These are phyloP conservation scores for Dittrichia graveolens DNA, from an alignment of 129 eudicot genomes.

Conservation along the genomic window DNA sequence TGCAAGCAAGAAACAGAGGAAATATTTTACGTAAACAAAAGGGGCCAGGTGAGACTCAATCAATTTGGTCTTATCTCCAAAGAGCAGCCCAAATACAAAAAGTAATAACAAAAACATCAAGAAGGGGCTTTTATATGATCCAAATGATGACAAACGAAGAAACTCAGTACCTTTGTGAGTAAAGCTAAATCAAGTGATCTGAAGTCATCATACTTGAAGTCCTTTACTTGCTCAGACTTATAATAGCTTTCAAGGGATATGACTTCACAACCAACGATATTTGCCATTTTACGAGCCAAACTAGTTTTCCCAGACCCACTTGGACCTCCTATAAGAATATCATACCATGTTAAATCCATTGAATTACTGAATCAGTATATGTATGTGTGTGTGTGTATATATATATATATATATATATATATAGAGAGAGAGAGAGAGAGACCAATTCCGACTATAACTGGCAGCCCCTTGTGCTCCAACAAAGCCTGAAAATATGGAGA, in stretches of 20 bases:
- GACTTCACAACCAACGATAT: slow-evolving; percentile 98
- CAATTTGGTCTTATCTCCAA: no score
- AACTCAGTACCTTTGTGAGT: slow-evolving; percentile 70
- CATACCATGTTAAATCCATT: background rate
- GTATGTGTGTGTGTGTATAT: background rate
- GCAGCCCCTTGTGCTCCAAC: slow-evolving; percentile 89
- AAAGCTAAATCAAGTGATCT: slow-evolving; percentile 87
- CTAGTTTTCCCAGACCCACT: slow-evolving; percentile 99
- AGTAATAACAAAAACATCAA: no score
- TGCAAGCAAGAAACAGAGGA: background rate
- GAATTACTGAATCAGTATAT: background rate
- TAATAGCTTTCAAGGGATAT: slow-evolving; percentile 96
- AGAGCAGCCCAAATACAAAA: no score
- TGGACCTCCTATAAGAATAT: slow-evolving; percentile 84
- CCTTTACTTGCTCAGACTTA: slow-evolving; percentile 87
- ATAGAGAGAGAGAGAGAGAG: slow-evolving; percentile 34
- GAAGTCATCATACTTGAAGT: slow-evolving; percentile 88
- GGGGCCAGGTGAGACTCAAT: no score
- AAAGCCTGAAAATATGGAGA: slow-evolving; percentile 58
- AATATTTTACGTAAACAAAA: no score
- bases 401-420: slow-evolving; percentile 5
- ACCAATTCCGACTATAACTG: slow-evolving; percentile 98
- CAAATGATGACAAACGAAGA: background rate
- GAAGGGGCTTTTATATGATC: no score
- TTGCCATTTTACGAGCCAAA: slow-evolving; percentile 99